These are phyloP conservation scores for Capronia coronata DNA, from an alignment of 2,329 filamentous ascomycete genomes.

Conservation along the genomic window DNA sequence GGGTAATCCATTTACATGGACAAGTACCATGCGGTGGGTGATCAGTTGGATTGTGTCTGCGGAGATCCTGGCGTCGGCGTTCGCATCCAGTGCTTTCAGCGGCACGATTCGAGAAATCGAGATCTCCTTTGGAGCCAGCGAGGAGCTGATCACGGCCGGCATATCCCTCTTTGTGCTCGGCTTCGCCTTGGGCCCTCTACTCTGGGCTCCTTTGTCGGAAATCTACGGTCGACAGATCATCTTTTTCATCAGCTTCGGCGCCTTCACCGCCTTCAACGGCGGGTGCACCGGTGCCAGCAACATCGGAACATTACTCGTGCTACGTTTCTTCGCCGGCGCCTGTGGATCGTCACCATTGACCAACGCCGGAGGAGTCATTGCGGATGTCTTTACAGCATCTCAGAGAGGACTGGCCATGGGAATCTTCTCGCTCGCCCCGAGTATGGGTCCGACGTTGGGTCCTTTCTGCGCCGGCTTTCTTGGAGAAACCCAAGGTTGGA, in stretches of 20 bases:
- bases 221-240: conserved; percentile 56
- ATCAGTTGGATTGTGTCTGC: conserved; percentile 59
- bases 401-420: conserved; percentile 54
- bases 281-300: conserved; percentile 53
- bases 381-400: conserved; percentile 53
- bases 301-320: conserved; percentile 55
- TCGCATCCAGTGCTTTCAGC: conserved; percentile 61
- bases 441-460: conserved; percentile 58
- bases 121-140: conserved; percentile 47
- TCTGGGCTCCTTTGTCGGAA: conserved; percentile 63
- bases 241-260: conserved; percentile 53
- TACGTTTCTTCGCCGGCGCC: conserved; percentile 60
- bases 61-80: conserved; percentile 62
- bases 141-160: conserved; percentile 50
- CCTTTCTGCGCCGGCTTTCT: conserved; percentile 64
- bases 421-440: conserved; percentile 61
- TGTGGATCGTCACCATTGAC: conserved; percentile 58
- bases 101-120: conserved; percentile 38
- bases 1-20: conserved; percentile 60
- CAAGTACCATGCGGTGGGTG: conserved; percentile 55
- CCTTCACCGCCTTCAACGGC: conserved; percentile 56
- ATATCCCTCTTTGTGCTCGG: conserved; percentile 60
- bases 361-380: conserved; percentile 55
- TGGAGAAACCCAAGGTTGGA: conserved; percentile 58
- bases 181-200: conserved; percentile 53